Evolutionary conservation across 2,329 filamentous ascomycete genomes (phyloP).

Genomic region (Colletotrichum musicola): DNA sequence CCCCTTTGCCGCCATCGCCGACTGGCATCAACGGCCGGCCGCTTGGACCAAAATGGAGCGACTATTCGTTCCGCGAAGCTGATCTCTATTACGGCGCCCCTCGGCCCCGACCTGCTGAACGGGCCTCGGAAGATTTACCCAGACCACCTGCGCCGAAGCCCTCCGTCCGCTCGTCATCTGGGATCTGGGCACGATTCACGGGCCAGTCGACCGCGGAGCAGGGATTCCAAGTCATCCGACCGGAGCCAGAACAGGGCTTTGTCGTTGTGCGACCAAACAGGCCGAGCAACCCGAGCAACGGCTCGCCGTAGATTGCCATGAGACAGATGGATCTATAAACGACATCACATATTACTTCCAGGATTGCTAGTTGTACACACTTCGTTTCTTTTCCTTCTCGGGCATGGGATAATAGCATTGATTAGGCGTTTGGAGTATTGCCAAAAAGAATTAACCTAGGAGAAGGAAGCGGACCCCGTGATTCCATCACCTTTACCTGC

Average conservation of each 20-base stretch:
- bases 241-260: slow-evolving; percentile 17
- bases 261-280: slow-evolving; percentile 23
- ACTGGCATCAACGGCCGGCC: slow-evolving; percentile 14
- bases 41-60: slow-evolving; percentile 45
- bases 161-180: slow-evolving; percentile 25
- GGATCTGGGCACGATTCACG: slow-evolving; percentile 28
- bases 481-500: too few relatives aligned
- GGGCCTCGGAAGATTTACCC: slow-evolving; percentile 23
- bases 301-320: neutral
- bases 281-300: slow-evolving; percentile 4
- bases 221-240: slow-evolving; percentile 22
- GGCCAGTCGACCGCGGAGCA: slow-evolving; percentile 10
- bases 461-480: too few relatives aligned
- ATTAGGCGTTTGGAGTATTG: too few relatives aligned
- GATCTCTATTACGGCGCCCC: slow-evolving; percentile 48
- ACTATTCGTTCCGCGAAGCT: slow-evolving; percentile 53
- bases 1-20: slow-evolving; percentile 3
- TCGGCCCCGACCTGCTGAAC: neutral
- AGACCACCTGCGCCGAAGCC: neutral
- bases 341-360: too few relatives aligned
- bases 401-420: neutral
- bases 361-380: too few relatives aligned
- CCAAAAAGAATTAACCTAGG: too few relatives aligned
- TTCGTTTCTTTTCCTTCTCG: too few relatives aligned
- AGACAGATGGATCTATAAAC: neutral